Evolutionary conservation across 345 rosid genomes (phyloP), one percentile per base, ranked within the genome.

Genomic region (Microcos paniculata): DNA sequence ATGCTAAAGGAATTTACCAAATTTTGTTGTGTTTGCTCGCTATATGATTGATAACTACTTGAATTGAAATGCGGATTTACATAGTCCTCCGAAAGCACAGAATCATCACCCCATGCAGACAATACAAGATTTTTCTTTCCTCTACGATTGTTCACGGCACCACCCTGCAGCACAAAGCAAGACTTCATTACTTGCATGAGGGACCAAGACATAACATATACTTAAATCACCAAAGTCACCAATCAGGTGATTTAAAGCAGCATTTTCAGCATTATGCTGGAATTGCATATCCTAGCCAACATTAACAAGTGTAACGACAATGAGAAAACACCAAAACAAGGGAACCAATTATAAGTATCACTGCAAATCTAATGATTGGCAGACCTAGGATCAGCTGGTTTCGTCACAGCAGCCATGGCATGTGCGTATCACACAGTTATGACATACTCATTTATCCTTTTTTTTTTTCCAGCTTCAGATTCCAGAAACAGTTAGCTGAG

Each of bases 81-180:
- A 85, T 24, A 38, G 62, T 89, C 95, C 80, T 91, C 97, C n/a
- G 85, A 80, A 72, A 92, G 91, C 86, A 88, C 67, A 72, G 92
- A 92, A 66, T 92, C 95, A 68, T 92, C 97, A 10, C 97, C 97
- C 98, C 98, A 92, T 55, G 82, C 91, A 77, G 98, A 92, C 79
- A 94, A 73, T 76, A 94, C 92, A 78, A 94, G 97, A 89, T 94
- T 91, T 86, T 94, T 92, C 86, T 91, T 89, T 62, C 97, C 97
- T 78, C 98, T 88, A 71, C 75, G 88, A 80, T 92, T 89, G 71
- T 88, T 85, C 73, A 92, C 91, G 62, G 89, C 74, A 81, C 95
- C 90, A 63, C 84, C 87, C 94, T 89, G 90, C 82, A 88, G 80
- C 66, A 55, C 53, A 23, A 51, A 19, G 59, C 35, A 70, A 51